Base-by-base conservation (phyloP, 768 basidiomycete species). In the Phylloporus sp. region DNA sequence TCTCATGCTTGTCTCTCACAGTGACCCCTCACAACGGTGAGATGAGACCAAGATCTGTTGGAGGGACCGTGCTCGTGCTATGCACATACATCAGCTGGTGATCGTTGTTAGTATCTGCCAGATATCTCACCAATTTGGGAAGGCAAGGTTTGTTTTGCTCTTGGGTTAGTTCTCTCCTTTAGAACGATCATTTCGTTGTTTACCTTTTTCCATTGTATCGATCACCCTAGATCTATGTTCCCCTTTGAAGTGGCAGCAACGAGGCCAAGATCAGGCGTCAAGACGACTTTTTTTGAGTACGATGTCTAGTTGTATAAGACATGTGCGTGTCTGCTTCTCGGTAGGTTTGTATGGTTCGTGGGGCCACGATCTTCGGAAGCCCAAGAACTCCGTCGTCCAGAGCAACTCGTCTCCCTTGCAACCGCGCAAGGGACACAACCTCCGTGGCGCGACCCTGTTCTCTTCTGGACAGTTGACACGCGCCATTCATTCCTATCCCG, bases 51-150 rank as follows among this genome's bases (percentile, higher is more conserved):
- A 87, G 87, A 61, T 76, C 80, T 2, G 75, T 89, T 49, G 79
- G 88, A 61, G 88, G 87, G 4, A 80, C 84, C 38, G 65, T 80
- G 36, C 36, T 18, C 31, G 86, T 86, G 10, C 68, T 89, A 15
- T 90, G n/a, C n/a, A n/a, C n/a, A n/a, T n/a, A n/a, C n/a, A 89
- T 63, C 88, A 89, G 61, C 72, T 88, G 13, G 85, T 87, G 61
- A 87, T 89, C 56, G 85, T 86, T 58, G 67, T 79, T 24, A 85
- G 84, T 8, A 72, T 89, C 47, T 71, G 87, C 15, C 5, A 10
- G 31, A 31, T 31, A 13, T 13, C 10, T 10, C 31, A 31, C 31
- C 12, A 31, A 11, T n/a, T n/a, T n/a, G n/a, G n/a, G n/a, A n/a
- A n/a, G n/a, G n/a, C n/a, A n/a, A n/a, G n/a, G n/a, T n/a, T n/a